Evolutionary conservation across 441 rosid genomes (phyloP).

Genomic region (Adansonia rubrostipa): DNA sequence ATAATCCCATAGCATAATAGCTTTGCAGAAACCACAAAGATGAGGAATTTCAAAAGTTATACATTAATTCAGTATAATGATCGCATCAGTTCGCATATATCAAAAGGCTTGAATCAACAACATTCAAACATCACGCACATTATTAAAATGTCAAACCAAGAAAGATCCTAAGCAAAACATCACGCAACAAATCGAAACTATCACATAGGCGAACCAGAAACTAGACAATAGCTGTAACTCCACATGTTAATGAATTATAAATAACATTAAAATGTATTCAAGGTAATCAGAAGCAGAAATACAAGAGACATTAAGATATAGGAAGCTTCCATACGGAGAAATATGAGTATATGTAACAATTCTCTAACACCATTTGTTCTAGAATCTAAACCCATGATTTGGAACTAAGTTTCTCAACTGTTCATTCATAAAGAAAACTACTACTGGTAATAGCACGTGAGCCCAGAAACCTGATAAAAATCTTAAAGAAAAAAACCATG

Average conservation of each 20-base stretch:
- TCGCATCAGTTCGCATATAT: neutral
- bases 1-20: constrained; percentile 2
- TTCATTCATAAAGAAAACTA: neutral
- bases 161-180: neutral
- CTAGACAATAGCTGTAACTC: neutral
- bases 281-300: neutral
- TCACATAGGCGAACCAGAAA: neutral
- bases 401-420: neutral
- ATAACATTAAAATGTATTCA: neutral
- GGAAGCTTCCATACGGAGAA: neutral
- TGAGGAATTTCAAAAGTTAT: neutral
- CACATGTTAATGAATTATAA: neutral
- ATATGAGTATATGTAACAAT: neutral
- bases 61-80: neutral
- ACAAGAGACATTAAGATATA: neutral
- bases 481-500: neutral
- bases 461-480: neutral
- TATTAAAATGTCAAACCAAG: neutral
- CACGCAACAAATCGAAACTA: neutral
- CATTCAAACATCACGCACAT: neutral
- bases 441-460: neutral
- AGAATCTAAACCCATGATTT: neutral
- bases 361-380: neutral
- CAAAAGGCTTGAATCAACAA: neutral
- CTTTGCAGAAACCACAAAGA: constrained; percentile 10